phyloP scores from a whole-genome alignment of 352 stramenopile genomes.

The Pythium phragmiticola region DNA sequence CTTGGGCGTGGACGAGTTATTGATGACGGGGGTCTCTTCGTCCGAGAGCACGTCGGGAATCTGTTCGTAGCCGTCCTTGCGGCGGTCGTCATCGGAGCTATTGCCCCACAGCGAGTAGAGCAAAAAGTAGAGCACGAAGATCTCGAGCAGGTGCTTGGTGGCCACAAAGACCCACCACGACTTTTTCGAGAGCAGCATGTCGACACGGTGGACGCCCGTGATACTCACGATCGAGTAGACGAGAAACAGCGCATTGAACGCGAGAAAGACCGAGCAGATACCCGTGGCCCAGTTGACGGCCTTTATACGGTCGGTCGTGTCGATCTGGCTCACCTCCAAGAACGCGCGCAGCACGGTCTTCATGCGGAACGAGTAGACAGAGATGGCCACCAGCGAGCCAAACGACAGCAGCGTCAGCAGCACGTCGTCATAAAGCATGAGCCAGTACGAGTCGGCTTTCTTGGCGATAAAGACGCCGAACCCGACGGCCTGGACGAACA shows the following conservation, averaged over 20 bases:
- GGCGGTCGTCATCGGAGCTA: conserved; percentile 60
- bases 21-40: conserved; percentile 35
- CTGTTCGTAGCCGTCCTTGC: conserved; percentile 72
- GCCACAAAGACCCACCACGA: conserved; percentile 94
- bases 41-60: conserved; percentile 72
- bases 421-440: conserved; percentile 95
- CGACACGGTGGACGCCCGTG: conserved; percentile 82
- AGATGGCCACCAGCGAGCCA: conserved; percentile 89
- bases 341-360: conserved; percentile 95
- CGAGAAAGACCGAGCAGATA: conserved; percentile 94
- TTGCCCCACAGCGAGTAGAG: conserved; percentile 93
- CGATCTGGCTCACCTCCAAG: conserved; percentile 95
- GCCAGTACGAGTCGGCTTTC: conserved; percentile 90
- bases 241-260: conserved; percentile 90
- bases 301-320: conserved; percentile 95
- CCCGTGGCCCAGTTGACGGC: conserved; percentile 95
- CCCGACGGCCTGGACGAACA: conserved; percentile 83
- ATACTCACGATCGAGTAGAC: conserved; percentile 84
- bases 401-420: conserved; percentile 84
- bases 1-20: conserved; percentile 22
- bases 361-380: conserved; percentile 95
- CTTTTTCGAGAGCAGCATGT: conserved; percentile 79
- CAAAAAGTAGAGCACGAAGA: conserved; percentile 93
- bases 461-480: conserved; percentile 83
- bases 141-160: conserved; percentile 92